Base-by-base conservation (phyloP, 176 grass and related monocot genomes). In the Metroxylon sagu region DNA sequence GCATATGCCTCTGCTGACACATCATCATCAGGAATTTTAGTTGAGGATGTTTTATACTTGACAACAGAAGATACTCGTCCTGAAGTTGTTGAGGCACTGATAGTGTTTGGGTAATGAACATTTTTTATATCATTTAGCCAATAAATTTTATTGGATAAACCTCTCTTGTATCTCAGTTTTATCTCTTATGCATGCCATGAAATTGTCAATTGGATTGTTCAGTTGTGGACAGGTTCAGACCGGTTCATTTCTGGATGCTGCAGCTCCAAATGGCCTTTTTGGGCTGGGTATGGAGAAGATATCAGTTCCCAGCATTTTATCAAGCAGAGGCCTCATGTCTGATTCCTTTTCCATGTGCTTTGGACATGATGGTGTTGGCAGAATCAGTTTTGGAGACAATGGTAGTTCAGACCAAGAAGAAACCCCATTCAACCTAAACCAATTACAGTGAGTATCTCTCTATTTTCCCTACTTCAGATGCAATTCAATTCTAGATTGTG, bases 281-380 rank as follows among this genome's bases (percentile, higher is more conserved):
- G 89, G 89, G 68, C 82, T 95, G 68, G 78, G 75, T 3, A 78
- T 85, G 52, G 72, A 83, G 48, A 79, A 80, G 53, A 70, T 89
- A 69, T 79, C 89, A 2, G 75, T 95, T 30, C 85, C 89, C 19
- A 85, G 85, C 35, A 77, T 85, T 62, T 82, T 95, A 54, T 70
- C 82, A 7, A 83, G 74, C 51, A 77, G 72, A 66, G 85, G 85
- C 30, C 54, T 95, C 48, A 77, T 69, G 16, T 57, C 72, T 57
- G 27, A 95, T 74, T 89, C 89, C 5, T 95, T 95, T 25, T 89
- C 89, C 55, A 95, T 95, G 85, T 95, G 89, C 66, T 95, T 95
- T 63, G 75, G 84, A 16, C 56, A 55, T 68, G 85, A 89, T 77
- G 85, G 79, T 66, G 55, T 85, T 15, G 89, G 89, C 26, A 76